Percentiles rank a stretch among this genome's conserved stretches.
These are phyloP conservation scores for Tetracladium setigerum DNA, from an alignment of 495 filamentous ascomycete species.

Conservation along the genomic window DNA sequence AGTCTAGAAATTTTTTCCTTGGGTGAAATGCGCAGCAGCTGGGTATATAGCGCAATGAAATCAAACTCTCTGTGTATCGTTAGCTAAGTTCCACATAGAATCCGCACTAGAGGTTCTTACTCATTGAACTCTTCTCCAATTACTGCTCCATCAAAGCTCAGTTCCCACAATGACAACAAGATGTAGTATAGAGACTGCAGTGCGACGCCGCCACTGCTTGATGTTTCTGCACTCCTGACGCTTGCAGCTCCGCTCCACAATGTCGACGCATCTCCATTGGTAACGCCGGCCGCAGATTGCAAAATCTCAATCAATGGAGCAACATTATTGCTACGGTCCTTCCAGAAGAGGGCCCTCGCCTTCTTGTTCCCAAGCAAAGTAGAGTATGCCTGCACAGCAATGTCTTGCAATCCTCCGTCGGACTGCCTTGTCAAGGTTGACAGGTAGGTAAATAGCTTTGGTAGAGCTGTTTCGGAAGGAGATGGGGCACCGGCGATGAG, in stretches of 20 bases:
- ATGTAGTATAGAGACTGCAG: constrained; percentile 94
- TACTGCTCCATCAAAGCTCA: constrained; percentile 80
- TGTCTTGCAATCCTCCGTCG: constrained; percentile 87
- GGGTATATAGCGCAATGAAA: constrained; percentile 81
- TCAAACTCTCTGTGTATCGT: constrained; percentile 66
- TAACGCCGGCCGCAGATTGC: constrained; percentile 66
- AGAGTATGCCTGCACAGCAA: constrained; percentile 88
- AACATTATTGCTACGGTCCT: constrained; percentile 73
- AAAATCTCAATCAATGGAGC: constrained; percentile 77
- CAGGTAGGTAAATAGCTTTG: constrained; percentile 81
- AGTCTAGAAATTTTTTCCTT: constrained; percentile 98
- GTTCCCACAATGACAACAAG: constrained; percentile 86
- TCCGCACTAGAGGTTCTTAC: constrained; percentile 38
- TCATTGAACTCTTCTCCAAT: constrained; percentile 83
- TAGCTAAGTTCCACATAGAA: background rate
- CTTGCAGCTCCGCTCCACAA: constrained; percentile 56
- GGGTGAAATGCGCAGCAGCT: constrained; percentile 81
- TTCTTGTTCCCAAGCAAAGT: constrained; percentile 68
- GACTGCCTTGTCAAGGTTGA: constrained; percentile 72
- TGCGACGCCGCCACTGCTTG: constrained; percentile 73
- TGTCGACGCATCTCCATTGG: constrained; percentile 59
- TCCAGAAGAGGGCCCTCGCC: constrained; percentile 83
- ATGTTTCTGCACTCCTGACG: constrained; percentile 48
- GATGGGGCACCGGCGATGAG: constrained; percentile 68
- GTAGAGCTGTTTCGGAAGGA: constrained; percentile 53